These are phyloP conservation scores for Polyplosphaeria fusca DNA, from an alignment of 495 filamentous ascomycete genomes.

Conservation along the genomic window DNA sequence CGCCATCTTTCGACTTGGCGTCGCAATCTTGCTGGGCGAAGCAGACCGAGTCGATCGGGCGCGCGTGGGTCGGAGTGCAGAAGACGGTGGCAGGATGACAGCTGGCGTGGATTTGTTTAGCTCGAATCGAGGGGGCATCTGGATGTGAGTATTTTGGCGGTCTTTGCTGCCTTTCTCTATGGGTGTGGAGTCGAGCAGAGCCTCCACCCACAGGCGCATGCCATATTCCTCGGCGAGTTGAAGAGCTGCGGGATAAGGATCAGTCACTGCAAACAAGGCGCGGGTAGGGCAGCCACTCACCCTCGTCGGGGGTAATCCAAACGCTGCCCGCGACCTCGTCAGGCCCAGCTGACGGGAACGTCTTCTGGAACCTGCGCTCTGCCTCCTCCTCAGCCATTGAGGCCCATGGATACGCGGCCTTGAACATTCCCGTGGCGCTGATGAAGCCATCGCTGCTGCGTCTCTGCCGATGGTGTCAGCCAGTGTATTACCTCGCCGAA, in stretches of 20 bases:
- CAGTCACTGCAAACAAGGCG: too few species aligned
- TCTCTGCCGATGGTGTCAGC: constrained; percentile 50
- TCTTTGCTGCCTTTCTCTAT: constrained; percentile 54
- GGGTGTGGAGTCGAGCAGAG: constrained; percentile 77
- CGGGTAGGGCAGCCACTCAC: constrained; percentile 46
- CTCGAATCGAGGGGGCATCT: constrained; percentile 44
- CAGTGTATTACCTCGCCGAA: constrained; percentile 6
- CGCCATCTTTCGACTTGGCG: constrained; percentile 48
- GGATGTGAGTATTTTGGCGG: constrained; percentile 42
- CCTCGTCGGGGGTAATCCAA: constrained; percentile 83
- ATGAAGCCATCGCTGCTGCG: constrained; percentile 92
- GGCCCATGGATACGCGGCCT: constrained; percentile 95
- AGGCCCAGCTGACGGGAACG: constrained; percentile 67
- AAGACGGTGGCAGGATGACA: constrained; percentile 37
- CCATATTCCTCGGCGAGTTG: constrained; percentile 77
- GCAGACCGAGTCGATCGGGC: constrained; percentile 48
- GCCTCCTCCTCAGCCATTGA: constrained; percentile 75
- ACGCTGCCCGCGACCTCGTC: constrained; percentile 96
- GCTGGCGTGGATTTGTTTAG: constrained; percentile 43
- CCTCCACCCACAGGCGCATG: constrained; percentile 83
- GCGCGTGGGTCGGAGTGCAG: constrained; percentile 39
- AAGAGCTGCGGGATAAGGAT: constrained; percentile 70
- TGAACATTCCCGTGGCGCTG: constrained; percentile 98
- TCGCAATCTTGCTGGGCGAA: constrained; percentile 56
- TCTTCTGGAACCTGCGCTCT: constrained; percentile 84